phyloP scores from a whole-genome alignment of 1,284 basidiomycete genomes.

The Tylopilus sp. region DNA sequence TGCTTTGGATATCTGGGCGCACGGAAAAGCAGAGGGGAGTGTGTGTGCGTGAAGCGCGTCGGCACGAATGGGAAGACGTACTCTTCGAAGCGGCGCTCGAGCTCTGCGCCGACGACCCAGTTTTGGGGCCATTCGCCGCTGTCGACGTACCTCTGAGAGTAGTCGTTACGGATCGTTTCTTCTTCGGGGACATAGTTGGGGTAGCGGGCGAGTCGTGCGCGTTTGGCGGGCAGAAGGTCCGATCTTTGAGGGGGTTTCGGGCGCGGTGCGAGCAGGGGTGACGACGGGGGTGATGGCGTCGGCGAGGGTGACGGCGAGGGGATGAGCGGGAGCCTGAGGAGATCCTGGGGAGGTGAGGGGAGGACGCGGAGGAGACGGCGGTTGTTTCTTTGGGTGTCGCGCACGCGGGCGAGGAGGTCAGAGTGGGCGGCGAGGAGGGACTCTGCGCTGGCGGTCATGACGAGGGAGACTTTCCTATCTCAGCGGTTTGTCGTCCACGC shows the following conservation, averaged over 20 bases:
- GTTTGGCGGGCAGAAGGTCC: slow-evolving; percentile 66
- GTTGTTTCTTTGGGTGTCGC: slow-evolving; percentile 40
- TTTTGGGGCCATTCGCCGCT: slow-evolving; percentile 89
- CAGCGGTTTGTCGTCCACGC: background rate
- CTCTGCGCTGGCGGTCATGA: slow-evolving; percentile 40
- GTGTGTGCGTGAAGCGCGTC: background rate
- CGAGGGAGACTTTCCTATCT: slow-evolving; percentile 15
- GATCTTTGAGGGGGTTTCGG: slow-evolving; percentile 38
- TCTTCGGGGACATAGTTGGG: slow-evolving; percentile 82
- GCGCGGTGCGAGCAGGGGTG: slow-evolving; percentile 39
- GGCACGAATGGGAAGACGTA: slow-evolving; percentile 41
- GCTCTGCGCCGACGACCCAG: slow-evolving; percentile 82
- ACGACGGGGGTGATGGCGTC: slow-evolving; percentile 43
- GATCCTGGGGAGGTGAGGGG: slow-evolving; percentile 35
- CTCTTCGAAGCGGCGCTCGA: slow-evolving; percentile 88
- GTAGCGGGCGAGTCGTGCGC: slow-evolving; percentile 62
- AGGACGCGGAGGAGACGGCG: slow-evolving; percentile 39
- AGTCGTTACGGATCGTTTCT: slow-evolving; percentile 93
- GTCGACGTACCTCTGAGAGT: slow-evolving; percentile 85
- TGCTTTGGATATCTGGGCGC: slow-evolving; percentile 81
- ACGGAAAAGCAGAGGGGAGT: background rate
- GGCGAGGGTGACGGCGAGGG: slow-evolving; percentile 45
- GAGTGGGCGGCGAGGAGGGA: slow-evolving; percentile 47
- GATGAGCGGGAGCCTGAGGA: slow-evolving; percentile 47
- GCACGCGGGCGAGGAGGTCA: slow-evolving; percentile 40